These are phyloP conservation scores for Coleophoma eucalyptorum DNA, from an alignment of 2,329 filamentous ascomycete species.

Conservation along the genomic window DNA sequence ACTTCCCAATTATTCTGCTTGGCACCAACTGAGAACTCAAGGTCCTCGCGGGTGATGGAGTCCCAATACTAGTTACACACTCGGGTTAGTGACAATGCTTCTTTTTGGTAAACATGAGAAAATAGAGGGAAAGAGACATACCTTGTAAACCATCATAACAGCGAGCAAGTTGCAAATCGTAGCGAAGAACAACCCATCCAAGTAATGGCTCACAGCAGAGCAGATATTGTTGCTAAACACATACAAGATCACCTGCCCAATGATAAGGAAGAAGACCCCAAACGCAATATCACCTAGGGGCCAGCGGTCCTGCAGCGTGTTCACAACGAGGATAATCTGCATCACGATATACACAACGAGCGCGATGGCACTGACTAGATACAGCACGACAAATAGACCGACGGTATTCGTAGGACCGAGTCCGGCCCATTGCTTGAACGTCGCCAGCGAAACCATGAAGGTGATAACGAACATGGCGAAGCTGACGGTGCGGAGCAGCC, in stretches of 20 bases:
- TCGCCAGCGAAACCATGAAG: conserved; percentile 83
- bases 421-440: conserved; percentile 89
- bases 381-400: conserved; percentile 86
- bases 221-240: conserved; percentile 85
- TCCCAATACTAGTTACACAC: conserved; percentile 78
- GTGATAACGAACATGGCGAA: conserved; percentile 79
- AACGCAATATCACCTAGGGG: conserved; percentile 89
- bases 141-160: conserved; percentile 99
- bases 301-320: conserved; percentile 93
- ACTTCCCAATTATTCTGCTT: conserved; percentile 98
- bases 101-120: neutral
- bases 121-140: conserved; percentile 30
- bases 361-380: conserved; percentile 85
- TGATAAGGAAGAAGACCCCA: conserved; percentile 85
- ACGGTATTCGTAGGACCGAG: conserved; percentile 81
- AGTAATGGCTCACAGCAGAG: conserved; percentile 79
- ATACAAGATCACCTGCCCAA: conserved; percentile 90
- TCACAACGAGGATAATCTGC: conserved; percentile 83
- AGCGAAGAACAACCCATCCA: conserved; percentile 92
- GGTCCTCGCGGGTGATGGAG: conserved; percentile 95
- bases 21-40: conserved; percentile 95
- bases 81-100: conserved; percentile 5
- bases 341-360: conserved; percentile 81
- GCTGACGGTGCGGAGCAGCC: conserved; percentile 81
- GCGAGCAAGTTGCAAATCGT: conserved; percentile 90